phyloP scores from a whole-genome alignment of 2,329 filamentous ascomycete genomes.

The Grosmannia clavigera region DNA sequence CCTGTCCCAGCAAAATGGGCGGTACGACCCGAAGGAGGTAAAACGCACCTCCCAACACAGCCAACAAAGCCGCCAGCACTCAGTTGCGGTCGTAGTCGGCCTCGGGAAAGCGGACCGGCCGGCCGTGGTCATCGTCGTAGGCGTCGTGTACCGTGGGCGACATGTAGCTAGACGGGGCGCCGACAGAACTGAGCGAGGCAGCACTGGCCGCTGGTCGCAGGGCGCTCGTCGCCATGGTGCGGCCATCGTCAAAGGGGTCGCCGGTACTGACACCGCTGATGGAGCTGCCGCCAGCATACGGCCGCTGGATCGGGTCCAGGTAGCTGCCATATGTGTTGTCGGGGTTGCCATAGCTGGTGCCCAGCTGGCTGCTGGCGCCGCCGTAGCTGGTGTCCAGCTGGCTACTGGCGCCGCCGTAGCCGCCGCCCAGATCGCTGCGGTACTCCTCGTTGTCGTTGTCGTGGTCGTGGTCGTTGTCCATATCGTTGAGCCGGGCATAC shows the following conservation, averaged over 20 bases:
- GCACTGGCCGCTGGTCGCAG: slow-evolving; percentile 12
- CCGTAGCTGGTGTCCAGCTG: slow-evolving; percentile 26
- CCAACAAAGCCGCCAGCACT: not conserved
- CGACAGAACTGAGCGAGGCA: slow-evolving; percentile 5
- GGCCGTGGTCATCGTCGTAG: slow-evolving; percentile 27
- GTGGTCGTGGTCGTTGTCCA: slow-evolving; percentile 37
- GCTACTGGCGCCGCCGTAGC: slow-evolving; percentile 13
- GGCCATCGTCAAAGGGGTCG: slow-evolving; percentile 35
- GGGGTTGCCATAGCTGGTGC: slow-evolving; percentile 27
- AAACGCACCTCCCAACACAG: not conserved
- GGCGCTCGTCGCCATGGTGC: slow-evolving; percentile 8
- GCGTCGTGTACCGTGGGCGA: slow-evolving; percentile 28
- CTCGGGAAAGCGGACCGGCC: slow-evolving; percentile 41
- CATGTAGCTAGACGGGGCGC: slow-evolving; percentile 21
- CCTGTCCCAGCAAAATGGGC: not conserved
- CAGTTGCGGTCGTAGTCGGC: slow-evolving; percentile 43
- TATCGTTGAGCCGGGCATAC: slow-evolving; percentile 45
- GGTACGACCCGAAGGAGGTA: not conserved
- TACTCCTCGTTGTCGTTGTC: slow-evolving; percentile 20
- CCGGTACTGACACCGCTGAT: slow-evolving; percentile 4
- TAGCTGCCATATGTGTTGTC: not conserved
- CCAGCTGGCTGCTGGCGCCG: not conserved
- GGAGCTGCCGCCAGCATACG: not conserved
- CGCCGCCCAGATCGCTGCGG: slow-evolving; percentile 8
- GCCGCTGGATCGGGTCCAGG: not conserved